Percentiles rank a stretch among this genome's conserved stretches.
These are phyloP conservation scores for Nicotiana tomentosiformis DNA, from an alignment of 257 asterid genomes.

Conservation along the genomic window DNA sequence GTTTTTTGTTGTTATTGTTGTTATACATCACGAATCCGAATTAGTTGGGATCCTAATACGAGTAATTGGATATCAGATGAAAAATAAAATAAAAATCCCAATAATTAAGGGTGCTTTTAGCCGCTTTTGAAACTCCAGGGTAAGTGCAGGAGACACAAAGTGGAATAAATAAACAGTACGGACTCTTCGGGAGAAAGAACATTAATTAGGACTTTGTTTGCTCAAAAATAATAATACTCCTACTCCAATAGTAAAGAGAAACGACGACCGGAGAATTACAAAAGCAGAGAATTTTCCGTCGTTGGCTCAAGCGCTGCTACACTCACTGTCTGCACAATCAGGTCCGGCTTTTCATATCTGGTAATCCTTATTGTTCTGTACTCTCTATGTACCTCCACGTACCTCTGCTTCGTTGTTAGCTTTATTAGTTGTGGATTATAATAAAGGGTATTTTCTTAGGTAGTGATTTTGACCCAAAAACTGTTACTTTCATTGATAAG, in stretches of 20 bases:
- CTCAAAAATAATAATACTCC: too few relatives aligned
- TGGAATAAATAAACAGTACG: neutral
- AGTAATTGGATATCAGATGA: too few relatives aligned
- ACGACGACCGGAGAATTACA: neutral
- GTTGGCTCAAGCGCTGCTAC: neutral
- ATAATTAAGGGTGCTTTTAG: neutral
- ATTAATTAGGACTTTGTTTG: neutral
- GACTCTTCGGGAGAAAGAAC: neutral
- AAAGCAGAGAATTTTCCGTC: neutral
- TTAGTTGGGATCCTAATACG: too few relatives aligned
- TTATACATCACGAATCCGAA: too few relatives aligned
- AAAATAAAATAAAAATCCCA: too few relatives aligned
- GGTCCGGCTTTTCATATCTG: neutral
- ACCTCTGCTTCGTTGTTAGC: neutral
- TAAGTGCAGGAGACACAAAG: neutral
- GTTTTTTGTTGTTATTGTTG: too few relatives aligned
- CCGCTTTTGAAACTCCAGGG: neutral
- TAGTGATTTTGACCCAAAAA: neutral
- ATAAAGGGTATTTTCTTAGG: neutral
- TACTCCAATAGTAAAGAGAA: neutral
- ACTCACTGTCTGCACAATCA: neutral
- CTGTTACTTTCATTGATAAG: neutral
- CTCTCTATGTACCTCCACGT: neutral
- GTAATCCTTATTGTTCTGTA: neutral
- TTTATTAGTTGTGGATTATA: neutral